Evolutionary conservation across 805 yeast genomes (phyloP), one percentile per base, ranked within the genome.

Genomic region (Kodamaea hsintzibuensis): DNA sequence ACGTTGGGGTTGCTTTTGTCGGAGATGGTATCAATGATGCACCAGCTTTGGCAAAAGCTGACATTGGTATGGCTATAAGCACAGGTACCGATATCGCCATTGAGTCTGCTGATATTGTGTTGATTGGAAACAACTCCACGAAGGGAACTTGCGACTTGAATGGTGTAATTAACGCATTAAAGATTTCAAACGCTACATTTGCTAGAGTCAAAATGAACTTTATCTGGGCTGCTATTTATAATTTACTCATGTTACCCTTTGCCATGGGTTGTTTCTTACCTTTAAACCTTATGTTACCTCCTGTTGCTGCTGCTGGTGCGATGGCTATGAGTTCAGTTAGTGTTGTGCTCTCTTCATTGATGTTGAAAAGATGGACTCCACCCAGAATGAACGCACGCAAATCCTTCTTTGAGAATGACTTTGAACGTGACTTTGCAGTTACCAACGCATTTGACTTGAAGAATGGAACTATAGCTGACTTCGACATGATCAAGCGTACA

Each of bases 11-110:
- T 42, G 93, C 92, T 5, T 91, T 96, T 77, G 86, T 95, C 18
- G 99, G 99, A 39, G 99, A 95, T 71, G 99, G 99, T 55, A 89
- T 95, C 60, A 95, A 95, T 69, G 99, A 95, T 67, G 96, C 98
- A 0, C 98, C 99, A 0, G 98, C 98, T 0, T 78, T 95, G 52
- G 96, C 90, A 1, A 81, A 87, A 53, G 88, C 97, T 0, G 90
- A 91, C 60, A 72, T 95, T 16, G 99, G 99, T 19, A 84, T 96
- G 62, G 95, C 98, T 9, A 83, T 96, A 54, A 86, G 96, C 8
- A 82, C 96, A 0, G 97, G 98, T 4, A 89, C 98, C 0, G 98
- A 95, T 63, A 89, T 95, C 60, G 98, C 99, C 0, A 88, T 95
- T 60, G 97, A 92, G 60, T 89, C 97, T n/a, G 97, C 99, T 0